A percentile compares a stretch with the other conserved stretches of the same genome.
These are phyloP conservation scores for Drechslerella coelobrocha DNA, from an alignment of 2,329 filamentous ascomycete genomes.

Conservation along the genomic window DNA sequence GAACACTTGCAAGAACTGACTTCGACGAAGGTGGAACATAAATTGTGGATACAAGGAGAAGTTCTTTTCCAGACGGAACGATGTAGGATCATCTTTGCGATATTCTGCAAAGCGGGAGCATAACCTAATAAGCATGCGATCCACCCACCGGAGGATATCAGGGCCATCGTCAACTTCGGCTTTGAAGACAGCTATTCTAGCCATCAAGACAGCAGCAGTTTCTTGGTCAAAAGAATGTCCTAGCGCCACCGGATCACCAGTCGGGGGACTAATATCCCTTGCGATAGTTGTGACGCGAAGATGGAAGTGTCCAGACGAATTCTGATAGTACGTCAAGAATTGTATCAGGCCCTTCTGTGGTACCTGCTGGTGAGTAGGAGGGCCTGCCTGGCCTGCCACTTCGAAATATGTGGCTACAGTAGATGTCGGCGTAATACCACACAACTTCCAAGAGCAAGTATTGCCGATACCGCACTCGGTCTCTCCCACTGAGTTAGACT, in stretches of 20 bases:
- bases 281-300: conserved; percentile 93
- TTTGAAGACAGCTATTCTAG: conserved; percentile 98
- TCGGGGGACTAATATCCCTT: conserved; percentile 77
- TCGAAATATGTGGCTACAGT: conserved; percentile 98
- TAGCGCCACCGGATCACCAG: conserved; percentile 80
- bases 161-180: conserved; percentile 97
- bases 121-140: conserved; percentile 94
- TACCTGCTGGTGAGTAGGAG: conserved; percentile 75
- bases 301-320: conserved; percentile 94
- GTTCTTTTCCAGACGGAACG: conserved; percentile 97
- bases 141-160: conserved; percentile 97
- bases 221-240: conserved; percentile 98
- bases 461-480: conserved; percentile 98
- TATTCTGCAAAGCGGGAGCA: conserved; percentile 98
- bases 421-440: conserved; percentile 89
- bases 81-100: conserved; percentile 95
- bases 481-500: conserved; percentile 94
- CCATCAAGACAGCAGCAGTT: conserved; percentile 96
- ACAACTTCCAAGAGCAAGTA: conserved; percentile 99
- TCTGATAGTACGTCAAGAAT: conserved; percentile 98
- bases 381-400: conserved; percentile 72
- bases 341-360: conserved; percentile 96
- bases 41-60: conserved; percentile 99
- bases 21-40: conserved; percentile 98
- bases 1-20: conserved; percentile 98